These are phyloP conservation scores for Dipodascus albidus DNA, from an alignment of 805 yeast species.

Conservation along the genomic window DNA sequence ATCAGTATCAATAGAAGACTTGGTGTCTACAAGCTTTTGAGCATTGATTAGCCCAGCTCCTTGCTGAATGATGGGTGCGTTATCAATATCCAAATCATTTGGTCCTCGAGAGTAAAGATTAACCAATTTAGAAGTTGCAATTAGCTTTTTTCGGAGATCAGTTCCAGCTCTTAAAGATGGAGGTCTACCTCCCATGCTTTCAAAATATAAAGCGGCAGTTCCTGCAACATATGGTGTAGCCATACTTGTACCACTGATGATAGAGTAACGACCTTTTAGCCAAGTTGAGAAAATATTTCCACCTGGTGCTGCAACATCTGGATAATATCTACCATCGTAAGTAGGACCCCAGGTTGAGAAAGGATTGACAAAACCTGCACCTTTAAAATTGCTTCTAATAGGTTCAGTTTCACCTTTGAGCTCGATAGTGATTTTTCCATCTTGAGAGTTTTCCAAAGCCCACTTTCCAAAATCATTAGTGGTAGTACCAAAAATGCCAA, in stretches of 20 bases:
- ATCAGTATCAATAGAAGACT: conserved; percentile 7
- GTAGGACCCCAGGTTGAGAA: conserved; percentile 18
- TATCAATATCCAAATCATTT: neutral
- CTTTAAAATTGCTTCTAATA: neutral
- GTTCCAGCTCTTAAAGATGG: conserved; percentile 3
- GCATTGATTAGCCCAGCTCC: conserved; percentile 17
- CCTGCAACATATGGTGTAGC: conserved; percentile 16
- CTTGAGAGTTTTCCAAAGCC: neutral
- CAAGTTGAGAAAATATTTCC: conserved; percentile 13
- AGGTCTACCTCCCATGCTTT: neutral
- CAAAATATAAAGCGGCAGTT: conserved; percentile 12
- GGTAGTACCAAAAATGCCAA: neutral
- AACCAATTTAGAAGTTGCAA: conserved; percentile 5
- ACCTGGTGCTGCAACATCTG: conserved; percentile 17
- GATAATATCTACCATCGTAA: conserved; percentile 14
- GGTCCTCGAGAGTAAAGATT: neutral
- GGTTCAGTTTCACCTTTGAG: conserved; percentile 1
- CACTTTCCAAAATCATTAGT: neutral
- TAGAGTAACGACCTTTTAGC: conserved; percentile 4
- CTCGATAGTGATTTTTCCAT: neutral
- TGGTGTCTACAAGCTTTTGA: conserved; percentile 9
- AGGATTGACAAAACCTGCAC: conserved; percentile 1
- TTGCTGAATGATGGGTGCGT: conserved; percentile 14
- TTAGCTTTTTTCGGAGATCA: conserved; percentile 6
- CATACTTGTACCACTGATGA: conserved; percentile 15